Base-by-base conservation (phyloP, 768 basidiomycete genomes). In the Rubroboletus pulcherrimus region DNA sequence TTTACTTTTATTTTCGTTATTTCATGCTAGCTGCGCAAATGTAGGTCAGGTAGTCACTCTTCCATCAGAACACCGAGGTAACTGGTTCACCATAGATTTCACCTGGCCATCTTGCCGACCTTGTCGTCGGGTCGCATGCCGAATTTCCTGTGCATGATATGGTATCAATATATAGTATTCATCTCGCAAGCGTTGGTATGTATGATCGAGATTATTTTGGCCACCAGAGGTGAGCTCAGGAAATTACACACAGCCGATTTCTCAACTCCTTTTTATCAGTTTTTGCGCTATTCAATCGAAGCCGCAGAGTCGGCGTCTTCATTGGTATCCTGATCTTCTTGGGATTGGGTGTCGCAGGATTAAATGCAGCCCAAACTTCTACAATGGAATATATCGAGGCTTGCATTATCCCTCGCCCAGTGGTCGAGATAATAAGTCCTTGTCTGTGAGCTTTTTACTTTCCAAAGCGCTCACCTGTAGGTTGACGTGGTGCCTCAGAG, bases 271-370 rank as follows among this genome's bases (percentile, higher is more conserved):
- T 43, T 47, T 21, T 31, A 26, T 29, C 14, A 64, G 65, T 66
- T 7, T 65, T 50, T 53, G 63, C 59, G 1, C 46, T 68, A 4
- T 81, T 75, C 57, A 73, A 77, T 53, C 72, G 70, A 17, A 71
- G 71, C 53, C 58, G 48, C 15, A 49, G 31, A 34, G 59, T 78
- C 39, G 66, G 63, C 12, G 35, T 60, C n/a, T 21, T 59, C 21
- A 50, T 65, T n/a, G 39, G 8, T 33, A n/a, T 34, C 34, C 11
- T 66, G 29, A 42, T 67, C 17, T 31, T 62, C 37, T 26, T 49
- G 15, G 52, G 67, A 31, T 6, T 76, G 65, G 61, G 34, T 10
- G 9, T 45, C 5, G 46, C 47, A 9, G 48, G 30, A 29, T 15
- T 49, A 15, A 53, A 70, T 17, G 67, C 75, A 1, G 47, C 73